Conservation (phyloP, 352 stramenopile genomes). For the Globisporangium spiculum region DNA sequence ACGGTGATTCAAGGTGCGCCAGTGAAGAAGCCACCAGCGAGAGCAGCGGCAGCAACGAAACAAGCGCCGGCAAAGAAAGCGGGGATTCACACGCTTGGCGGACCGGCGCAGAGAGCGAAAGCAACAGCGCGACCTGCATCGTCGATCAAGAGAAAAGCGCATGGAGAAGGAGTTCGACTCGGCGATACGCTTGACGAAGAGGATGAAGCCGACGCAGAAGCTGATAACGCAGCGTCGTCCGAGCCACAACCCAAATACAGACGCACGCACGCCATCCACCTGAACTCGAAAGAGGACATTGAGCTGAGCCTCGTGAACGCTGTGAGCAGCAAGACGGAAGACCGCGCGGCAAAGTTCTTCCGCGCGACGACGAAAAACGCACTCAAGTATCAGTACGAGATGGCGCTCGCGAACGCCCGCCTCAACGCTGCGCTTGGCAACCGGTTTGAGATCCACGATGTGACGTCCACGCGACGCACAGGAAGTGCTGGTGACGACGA, state of each 20-base stretch:
- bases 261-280: slow-evolving; percentile 46
- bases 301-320: slow-evolving; percentile 58
- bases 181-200: slow-evolving; percentile 44
- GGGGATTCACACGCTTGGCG: slow-evolving; percentile 56
- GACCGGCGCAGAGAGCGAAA: slow-evolving; percentile 1
- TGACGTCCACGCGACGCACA: slow-evolving; percentile 24
- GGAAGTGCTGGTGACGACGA: slow-evolving; percentile 9
- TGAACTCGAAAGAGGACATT: slow-evolving; percentile 80
- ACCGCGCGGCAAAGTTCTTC: slow-evolving; percentile 77
- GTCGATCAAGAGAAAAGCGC: slow-evolving; percentile 40
- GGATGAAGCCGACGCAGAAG: slow-evolving; percentile 13
- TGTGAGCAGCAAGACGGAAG: slow-evolving; percentile 51
- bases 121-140: slow-evolving; percentile 16
- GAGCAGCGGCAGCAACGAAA: slow-evolving; percentile 5
- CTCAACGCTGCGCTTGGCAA: slow-evolving; percentile 62
- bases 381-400: slow-evolving; percentile 79
- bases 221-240: neutral
- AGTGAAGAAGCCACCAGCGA: slow-evolving; percentile 8
- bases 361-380: slow-evolving; percentile 68
- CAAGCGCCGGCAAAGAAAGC: slow-evolving; percentile 13
- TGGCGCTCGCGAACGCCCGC: slow-evolving; percentile 66
- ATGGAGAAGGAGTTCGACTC: slow-evolving; percentile 47
- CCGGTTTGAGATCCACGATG: slow-evolving; percentile 57
- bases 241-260: slow-evolving; percentile 43
- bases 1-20: slow-evolving; percentile 21